Conservation (phyloP, 2,329 filamentous ascomycete genomes). For the Penicillium sp. region DNA sequence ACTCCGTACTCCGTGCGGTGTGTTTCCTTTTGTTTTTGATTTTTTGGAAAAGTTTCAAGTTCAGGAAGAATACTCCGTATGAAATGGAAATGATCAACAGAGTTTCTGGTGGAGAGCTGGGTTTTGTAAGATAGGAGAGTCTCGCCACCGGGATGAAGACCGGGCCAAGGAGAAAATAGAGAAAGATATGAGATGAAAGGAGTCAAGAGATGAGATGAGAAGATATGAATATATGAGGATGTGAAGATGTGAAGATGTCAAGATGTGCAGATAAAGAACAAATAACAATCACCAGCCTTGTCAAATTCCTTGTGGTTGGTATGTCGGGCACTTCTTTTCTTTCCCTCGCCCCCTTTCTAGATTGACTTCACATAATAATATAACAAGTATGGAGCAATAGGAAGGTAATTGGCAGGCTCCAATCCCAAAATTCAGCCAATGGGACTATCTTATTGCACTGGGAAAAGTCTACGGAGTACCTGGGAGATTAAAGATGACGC, state of each 20-base stretch:
- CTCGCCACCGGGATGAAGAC: conserved; percentile 5
- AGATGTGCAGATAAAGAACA: neutral
- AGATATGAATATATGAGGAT: neutral
- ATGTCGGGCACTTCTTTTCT: conserved; percentile 2
- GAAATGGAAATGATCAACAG: neutral
- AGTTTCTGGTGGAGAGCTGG: neutral
- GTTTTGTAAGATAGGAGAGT: neutral
- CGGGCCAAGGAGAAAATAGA: neutral
- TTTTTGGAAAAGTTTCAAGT: neutral
- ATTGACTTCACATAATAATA: neutral
- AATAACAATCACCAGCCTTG: conserved; percentile 2
- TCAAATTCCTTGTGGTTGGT: conserved; percentile 7
- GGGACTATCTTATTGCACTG: neutral
- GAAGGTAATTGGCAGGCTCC: neutral
- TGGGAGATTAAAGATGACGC: conserved; percentile 4
- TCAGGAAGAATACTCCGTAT: too few species aligned
- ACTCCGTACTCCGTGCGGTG: neutral
- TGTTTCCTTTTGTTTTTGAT: neutral
- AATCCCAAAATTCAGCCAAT: conserved; percentile 1
- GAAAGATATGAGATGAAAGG: neutral
- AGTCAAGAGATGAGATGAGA: neutral
- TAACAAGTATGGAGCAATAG: too few species aligned
- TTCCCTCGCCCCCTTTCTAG: neutral
- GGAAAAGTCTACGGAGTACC: neutral
- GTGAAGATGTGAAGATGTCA: neutral